Conservation (phyloP, 2,329 filamentous ascomycete genomes). For the Exophiala oligosperma region DNA sequence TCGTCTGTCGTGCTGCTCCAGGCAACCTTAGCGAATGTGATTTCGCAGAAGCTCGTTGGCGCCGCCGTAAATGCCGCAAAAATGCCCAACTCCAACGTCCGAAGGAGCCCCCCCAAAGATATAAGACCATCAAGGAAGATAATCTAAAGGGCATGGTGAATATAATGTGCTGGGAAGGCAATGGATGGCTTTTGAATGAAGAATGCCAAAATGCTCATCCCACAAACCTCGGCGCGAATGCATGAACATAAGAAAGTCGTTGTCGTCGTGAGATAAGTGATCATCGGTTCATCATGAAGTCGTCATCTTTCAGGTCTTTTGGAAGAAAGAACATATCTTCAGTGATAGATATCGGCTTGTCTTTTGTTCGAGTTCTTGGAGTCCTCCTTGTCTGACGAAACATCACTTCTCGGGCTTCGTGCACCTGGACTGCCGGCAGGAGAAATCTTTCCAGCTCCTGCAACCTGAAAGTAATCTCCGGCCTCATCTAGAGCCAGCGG, state of each 20-base stretch:
- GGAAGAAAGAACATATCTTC: slow-evolving; percentile 4
- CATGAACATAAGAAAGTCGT: slow-evolving; percentile 17
- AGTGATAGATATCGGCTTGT: slow-evolving; percentile 22
- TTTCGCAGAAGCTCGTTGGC: background rate
- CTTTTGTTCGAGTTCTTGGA: slow-evolving; percentile 16
- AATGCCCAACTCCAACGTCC: background rate
- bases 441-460: slow-evolving; percentile 23
- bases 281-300: slow-evolving; percentile 3
- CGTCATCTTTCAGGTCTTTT: slow-evolving; percentile 1
- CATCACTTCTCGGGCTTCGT: slow-evolving; percentile 20
- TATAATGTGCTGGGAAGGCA: too few relatives aligned
- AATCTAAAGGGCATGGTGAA: too few relatives aligned
- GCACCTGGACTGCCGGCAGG: slow-evolving; percentile 34
- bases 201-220: background rate
- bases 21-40: background rate
- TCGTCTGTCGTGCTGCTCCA: background rate
- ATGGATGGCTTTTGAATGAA: too few relatives aligned
- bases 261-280: slow-evolving; percentile 3
- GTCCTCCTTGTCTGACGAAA: slow-evolving; percentile 21
- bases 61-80: background rate
- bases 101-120: too few relatives aligned
- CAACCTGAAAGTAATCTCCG: slow-evolving; percentile 39
- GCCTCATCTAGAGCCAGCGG: slow-evolving; percentile 42
- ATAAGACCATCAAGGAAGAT: too few relatives aligned
- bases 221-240: background rate